Evolutionary conservation across 106 monocot species (phyloP).

Genomic region (Hemerocallis citrina): DNA sequence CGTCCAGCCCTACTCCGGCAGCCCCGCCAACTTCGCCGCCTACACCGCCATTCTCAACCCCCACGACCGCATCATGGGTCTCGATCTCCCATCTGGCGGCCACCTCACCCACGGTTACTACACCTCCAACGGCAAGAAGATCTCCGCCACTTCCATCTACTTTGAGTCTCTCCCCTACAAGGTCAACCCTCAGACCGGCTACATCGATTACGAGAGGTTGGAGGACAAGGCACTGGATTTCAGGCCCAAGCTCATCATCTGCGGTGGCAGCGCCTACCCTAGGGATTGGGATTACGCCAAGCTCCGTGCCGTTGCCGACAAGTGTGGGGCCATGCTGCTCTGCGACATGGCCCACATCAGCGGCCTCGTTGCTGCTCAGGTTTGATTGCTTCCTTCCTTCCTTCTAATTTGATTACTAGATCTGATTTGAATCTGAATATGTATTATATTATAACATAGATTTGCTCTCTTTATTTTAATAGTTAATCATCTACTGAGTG

Average conservation of each 20-base stretch:
- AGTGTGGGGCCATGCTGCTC: slow-evolving; percentile 52
- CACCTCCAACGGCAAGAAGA: slow-evolving; percentile 68
- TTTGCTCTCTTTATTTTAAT: no score
- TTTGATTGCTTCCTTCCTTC: no score
- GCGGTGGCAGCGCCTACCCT: slow-evolving; percentile 74
- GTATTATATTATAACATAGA: no score
- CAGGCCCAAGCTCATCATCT: slow-evolving; percentile 68
- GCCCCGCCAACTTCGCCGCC: slow-evolving; percentile 70
- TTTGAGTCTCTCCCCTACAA: slow-evolving; percentile 75
- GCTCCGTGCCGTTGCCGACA: slow-evolving; percentile 51
- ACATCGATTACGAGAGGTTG: slow-evolving; percentile 61
- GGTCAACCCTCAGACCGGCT: slow-evolving; percentile 54
- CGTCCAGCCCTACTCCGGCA: slow-evolving; percentile 73
- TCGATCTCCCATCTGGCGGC: slow-evolving; percentile 65
- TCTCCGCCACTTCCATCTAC: slow-evolving; percentile 81
- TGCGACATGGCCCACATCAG: slow-evolving; percentile 85
- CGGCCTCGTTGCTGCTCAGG: slow-evolving; percentile 77
- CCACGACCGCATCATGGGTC: slow-evolving; percentile 74
- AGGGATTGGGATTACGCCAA: slow-evolving; percentile 64
- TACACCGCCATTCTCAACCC: slow-evolving; percentile 66
- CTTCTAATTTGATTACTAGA: no score
- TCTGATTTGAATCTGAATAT: no score
- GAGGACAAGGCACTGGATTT: slow-evolving; percentile 84
- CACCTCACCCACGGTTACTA: slow-evolving; percentile 70
- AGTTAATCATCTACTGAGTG: no score